phyloP scores from a whole-genome alignment of 2,329 filamentous ascomycete species.

The Clathrospora elynae region DNA sequence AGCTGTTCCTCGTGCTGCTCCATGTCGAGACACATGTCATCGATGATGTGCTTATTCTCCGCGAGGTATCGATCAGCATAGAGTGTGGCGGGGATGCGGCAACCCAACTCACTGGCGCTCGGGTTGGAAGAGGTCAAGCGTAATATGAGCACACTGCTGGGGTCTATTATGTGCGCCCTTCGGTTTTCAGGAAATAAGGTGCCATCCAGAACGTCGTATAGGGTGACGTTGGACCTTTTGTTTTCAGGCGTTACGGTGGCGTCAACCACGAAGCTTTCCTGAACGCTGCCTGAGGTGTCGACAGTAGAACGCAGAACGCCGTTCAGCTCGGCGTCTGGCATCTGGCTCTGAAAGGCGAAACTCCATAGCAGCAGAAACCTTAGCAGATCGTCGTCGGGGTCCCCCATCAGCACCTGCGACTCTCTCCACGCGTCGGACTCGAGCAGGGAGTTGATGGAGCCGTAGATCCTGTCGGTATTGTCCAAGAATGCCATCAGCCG shows the following conservation, averaged over 20 bases:
- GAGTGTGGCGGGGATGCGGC: constrained; percentile 60
- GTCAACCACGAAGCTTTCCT: constrained; percentile 40
- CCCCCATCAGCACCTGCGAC: constrained; percentile 16
- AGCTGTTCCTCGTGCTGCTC: constrained; percentile 37
- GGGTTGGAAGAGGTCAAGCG: constrained; percentile 38
- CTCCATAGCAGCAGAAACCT: constrained; percentile 59
- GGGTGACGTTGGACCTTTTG: constrained; percentile 41
- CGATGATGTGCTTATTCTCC: constrained; percentile 55
- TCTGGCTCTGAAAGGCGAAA: constrained; percentile 50
- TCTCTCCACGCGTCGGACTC: constrained; percentile 49
- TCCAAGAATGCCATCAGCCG: constrained; percentile 67
- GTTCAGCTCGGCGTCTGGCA: constrained; percentile 50
- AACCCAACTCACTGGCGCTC: constrained; percentile 47
- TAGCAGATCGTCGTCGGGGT: constrained; percentile 47
- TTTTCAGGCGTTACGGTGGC: constrained; percentile 28
- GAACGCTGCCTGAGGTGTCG: constrained; percentile 32
- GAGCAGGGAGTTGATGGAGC: constrained; percentile 58
- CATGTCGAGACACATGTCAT: constrained; percentile 54
- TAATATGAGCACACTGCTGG: constrained; percentile 62
- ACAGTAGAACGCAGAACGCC: constrained; percentile 53
- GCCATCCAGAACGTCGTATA: constrained; percentile 61
- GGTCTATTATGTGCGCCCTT: constrained; percentile 38
- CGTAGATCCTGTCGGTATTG: constrained; percentile 62
- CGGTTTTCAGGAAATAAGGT: constrained; percentile 42
- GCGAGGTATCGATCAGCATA: constrained; percentile 66